These are phyloP conservation scores for Fusarium sulawesiense DNA, from an alignment of 2,329 filamentous ascomycete species.

Conservation along the genomic window DNA sequence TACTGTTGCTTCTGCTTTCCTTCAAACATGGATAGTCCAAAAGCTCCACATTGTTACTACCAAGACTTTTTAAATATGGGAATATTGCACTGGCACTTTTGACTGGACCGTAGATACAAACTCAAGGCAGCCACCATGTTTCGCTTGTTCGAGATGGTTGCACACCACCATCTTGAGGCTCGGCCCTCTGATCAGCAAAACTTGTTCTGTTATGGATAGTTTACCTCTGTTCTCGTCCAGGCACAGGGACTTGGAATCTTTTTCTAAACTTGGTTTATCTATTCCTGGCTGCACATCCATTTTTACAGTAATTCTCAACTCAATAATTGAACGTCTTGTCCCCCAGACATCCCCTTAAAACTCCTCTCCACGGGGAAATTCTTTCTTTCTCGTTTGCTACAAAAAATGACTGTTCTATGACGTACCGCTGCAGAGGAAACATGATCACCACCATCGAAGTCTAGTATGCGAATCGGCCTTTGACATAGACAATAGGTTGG, in stretches of 20 bases:
- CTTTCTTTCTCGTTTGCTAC: not conserved
- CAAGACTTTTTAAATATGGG: not conserved
- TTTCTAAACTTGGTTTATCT: slow-evolving; percentile 3
- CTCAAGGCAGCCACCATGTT: slow-evolving; percentile 14
- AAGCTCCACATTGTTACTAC: not conserved
- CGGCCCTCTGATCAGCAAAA: slow-evolving; percentile 36
- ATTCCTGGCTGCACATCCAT: slow-evolving; percentile 5
- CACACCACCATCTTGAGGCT: slow-evolving; percentile 31
- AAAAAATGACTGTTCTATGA: slow-evolving; percentile 30
- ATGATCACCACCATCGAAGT: slow-evolving; percentile 30
- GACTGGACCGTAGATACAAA: not conserved
- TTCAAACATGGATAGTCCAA: not conserved
- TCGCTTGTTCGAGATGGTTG: slow-evolving; percentile 23
- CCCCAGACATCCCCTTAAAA: slow-evolving; percentile 7
- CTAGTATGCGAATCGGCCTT: slow-evolving; percentile 36
- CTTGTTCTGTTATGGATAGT: slow-evolving; percentile 37
- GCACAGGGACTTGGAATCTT: slow-evolving; percentile 27
- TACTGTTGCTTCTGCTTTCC: not conserved
- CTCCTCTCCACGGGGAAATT: slow-evolving; percentile 3
- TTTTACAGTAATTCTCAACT: not conserved
- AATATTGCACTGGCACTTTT: not conserved
- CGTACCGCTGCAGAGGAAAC: slow-evolving; percentile 31
- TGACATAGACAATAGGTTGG: slow-evolving; percentile 16
- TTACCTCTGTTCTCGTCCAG: slow-evolving; percentile 30
- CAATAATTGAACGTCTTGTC: not conserved